Percentiles rank a stretch among this genome's conserved stretches.
Conservation (phyloP, 1,284 basidiomycete genomes). For the Rhodotorula glutinis region DNA sequence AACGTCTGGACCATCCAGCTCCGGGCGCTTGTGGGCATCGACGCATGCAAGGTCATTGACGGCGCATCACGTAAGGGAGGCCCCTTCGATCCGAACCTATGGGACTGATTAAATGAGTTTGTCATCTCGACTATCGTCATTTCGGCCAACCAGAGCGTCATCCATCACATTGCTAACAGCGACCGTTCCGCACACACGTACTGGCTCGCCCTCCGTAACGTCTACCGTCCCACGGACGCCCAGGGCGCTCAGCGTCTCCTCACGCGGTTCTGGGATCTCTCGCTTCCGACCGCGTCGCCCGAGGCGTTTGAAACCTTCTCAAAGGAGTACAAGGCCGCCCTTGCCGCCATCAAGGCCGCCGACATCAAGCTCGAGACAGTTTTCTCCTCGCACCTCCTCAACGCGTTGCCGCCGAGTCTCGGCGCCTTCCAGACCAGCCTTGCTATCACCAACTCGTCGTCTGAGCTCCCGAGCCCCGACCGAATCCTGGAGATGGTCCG, state of each 20-base stretch:
- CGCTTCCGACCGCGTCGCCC: not conserved
- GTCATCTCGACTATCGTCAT: too few species aligned
- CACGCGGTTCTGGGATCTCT: slow-evolving; percentile 5
- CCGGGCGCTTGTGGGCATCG: too few species aligned
- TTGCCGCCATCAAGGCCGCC: not conserved
- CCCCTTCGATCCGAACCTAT: too few species aligned
- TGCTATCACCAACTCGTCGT: not conserved
- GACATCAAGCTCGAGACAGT: slow-evolving; percentile 1
- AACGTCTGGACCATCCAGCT: too few species aligned
- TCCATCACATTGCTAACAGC: too few species aligned
- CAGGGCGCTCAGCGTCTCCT: slow-evolving; percentile 8
- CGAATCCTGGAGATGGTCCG: slow-evolving; percentile 5
- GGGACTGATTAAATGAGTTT: too few species aligned
- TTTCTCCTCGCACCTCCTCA: slow-evolving; percentile 8
- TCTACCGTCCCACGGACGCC: not conserved
- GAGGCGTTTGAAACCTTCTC: slow-evolving; percentile 2
- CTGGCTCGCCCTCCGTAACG: too few species aligned
- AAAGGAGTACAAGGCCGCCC: slow-evolving; percentile 1
- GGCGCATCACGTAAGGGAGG: too few species aligned
- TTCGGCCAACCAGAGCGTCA: too few species aligned
- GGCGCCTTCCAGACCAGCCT: not conserved
- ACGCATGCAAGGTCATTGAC: too few species aligned
- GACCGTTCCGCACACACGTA: too few species aligned
- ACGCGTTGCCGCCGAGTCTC: not conserved
- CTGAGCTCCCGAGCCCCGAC: not conserved